phyloP scores from a whole-genome alignment of 2,329 filamentous ascomycete species.

The Colletotrichum chrysophilum region DNA sequence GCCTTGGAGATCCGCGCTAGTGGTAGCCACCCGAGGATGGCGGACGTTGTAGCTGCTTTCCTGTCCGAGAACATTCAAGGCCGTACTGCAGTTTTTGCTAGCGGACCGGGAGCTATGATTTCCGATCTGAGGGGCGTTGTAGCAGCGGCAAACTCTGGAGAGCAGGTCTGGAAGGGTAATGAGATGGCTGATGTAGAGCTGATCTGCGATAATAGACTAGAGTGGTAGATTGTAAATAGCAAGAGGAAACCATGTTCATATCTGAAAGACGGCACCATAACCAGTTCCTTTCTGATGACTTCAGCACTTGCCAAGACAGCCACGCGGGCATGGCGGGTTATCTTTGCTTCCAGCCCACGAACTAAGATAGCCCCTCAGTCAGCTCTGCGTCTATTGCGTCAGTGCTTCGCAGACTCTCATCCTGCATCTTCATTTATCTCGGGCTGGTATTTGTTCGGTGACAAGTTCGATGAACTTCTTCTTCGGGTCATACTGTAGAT shows the following conservation, averaged over 20 bases:
- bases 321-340: no score
- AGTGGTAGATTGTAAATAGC: conserved; percentile 39
- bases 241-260: no score
- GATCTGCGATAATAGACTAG: conserved; percentile 65
- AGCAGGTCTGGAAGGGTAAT: conserved; percentile 63
- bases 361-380: no score
- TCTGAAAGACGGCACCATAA: no score
- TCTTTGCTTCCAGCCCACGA: no score
- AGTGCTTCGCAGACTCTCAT: no score
- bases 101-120: conserved; percentile 65
- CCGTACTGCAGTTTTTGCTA: conserved; percentile 61
- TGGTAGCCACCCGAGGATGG: conserved; percentile 53
- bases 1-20: conserved; percentile 7
- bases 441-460: no score
- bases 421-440: no score
- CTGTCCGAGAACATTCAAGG: conserved; percentile 51
- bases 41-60: conserved; percentile 52
- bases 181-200: conserved; percentile 60
- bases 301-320: no score
- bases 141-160: conserved; percentile 55
- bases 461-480: no score
- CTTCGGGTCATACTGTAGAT: no score
- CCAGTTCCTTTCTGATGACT: rapidly evolving
- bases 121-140: conserved; percentile 60
- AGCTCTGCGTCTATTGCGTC: no score